Percentiles rank a stretch among this genome's conserved stretches.
Evolutionary conservation across 192 early-diverging fungal species (phyloP).

Genomic region (Entomortierella chlamydospora): DNA sequence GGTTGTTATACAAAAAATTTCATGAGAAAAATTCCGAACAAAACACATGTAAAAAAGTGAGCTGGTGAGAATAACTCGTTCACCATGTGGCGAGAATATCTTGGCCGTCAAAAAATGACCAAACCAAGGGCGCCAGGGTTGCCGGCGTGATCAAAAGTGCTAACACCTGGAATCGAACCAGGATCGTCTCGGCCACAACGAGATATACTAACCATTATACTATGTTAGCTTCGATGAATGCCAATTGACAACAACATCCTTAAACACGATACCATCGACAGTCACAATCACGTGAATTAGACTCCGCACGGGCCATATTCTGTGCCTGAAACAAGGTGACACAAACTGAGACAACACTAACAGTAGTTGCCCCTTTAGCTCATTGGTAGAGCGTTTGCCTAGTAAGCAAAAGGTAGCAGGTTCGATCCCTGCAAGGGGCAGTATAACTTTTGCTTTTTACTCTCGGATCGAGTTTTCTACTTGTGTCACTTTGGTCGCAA

Average conservation of each 20-base stretch:
- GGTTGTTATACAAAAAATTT: too few species aligned
- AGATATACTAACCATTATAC: conserved; percentile 48
- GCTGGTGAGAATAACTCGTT: too few species aligned
- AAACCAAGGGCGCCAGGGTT: too few species aligned
- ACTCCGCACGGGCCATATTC: too few species aligned
- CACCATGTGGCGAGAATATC: too few species aligned
- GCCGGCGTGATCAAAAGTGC: too few species aligned
- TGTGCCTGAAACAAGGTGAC: background rate
- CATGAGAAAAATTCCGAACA: too few species aligned
- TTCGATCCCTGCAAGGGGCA: conserved; percentile 42
- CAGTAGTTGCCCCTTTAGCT: background rate
- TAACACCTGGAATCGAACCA: conserved; percentile 45
- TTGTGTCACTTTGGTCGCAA: too few species aligned
- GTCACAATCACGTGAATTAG: background rate
- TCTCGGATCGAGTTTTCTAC: too few species aligned
- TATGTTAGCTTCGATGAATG: conserved; percentile 6
- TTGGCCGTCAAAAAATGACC: too few species aligned
- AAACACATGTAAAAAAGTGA: too few species aligned
- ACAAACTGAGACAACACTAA: background rate
- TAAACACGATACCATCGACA: background rate
- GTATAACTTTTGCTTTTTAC: background rate
- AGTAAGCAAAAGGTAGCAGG: conserved; percentile 55
- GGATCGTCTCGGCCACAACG: conserved; percentile 50
- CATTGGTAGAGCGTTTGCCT: conserved; percentile 40
- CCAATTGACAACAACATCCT: background rate